Conservation (phyloP, 2,329 filamentous ascomycete species). For the Calycina marina region DNA sequence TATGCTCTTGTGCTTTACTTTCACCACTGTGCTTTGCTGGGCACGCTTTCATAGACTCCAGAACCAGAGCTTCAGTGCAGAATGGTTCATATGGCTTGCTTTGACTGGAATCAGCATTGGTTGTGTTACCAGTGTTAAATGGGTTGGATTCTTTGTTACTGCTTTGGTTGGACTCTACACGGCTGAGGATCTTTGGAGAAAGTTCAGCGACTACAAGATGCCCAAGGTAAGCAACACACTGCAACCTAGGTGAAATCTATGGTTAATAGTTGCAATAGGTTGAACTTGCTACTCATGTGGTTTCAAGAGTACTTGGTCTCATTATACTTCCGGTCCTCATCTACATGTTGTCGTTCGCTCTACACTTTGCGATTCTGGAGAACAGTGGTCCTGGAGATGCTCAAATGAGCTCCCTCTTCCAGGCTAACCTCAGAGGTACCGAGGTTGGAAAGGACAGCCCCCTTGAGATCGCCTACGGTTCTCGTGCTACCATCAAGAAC, state of each 20-base stretch:
- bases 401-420: conserved; percentile 99
- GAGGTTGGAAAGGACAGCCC: conserved; percentile 91
- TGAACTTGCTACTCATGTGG: conserved; percentile 64
- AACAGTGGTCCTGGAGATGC: conserved; percentile 92
- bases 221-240: conserved; percentile 51
- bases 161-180: conserved; percentile 93
- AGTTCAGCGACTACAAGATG: conserved; percentile 91
- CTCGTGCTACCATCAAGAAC: conserved; percentile 87
- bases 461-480: conserved; percentile 80
- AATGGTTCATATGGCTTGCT: conserved; percentile 93
- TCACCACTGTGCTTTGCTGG: conserved; percentile 94
- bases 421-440: conserved; percentile 87
- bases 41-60: conserved; percentile 87
- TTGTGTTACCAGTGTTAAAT: conserved; percentile 97
- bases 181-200: conserved; percentile 91
- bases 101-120: conserved; percentile 91
- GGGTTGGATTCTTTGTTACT: conserved; percentile 91
- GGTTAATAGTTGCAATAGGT: conserved; percentile 22
- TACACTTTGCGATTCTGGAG: conserved; percentile 88
- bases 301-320: conserved; percentile 67
- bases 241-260: too few relatives aligned
- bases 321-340: conserved; percentile 82
- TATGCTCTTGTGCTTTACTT: conserved; percentile 98
- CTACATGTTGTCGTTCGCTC: conserved; percentile 89
- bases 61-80: conserved; percentile 68